phyloP scores from a whole-genome alignment of 768 basidiomycete species.

The Amanita rubescens region DNA sequence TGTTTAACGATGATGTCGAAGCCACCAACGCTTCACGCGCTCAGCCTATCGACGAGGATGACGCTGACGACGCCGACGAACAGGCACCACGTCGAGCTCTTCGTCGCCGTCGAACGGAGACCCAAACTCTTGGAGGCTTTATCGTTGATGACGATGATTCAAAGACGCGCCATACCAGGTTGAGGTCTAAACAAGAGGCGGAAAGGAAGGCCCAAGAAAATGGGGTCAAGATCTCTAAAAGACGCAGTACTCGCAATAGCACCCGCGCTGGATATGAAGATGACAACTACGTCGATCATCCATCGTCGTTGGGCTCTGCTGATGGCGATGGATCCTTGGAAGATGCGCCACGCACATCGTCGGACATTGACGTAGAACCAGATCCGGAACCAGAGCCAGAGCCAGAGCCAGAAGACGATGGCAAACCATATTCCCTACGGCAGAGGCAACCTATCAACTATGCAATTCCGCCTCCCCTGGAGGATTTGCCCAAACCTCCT shows the following conservation, averaged over 20 bases:
- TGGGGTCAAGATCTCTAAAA: constrained; percentile 14
- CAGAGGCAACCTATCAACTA: constrained; percentile 70
- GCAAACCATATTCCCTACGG: constrained; percentile 58
- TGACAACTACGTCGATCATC: constrained; percentile 41
- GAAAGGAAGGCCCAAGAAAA: constrained; percentile 17
- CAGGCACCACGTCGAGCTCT: neutral
- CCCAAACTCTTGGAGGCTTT: neutral
- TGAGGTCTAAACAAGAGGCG: constrained; percentile 8
- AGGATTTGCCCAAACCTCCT: constrained; percentile 52
- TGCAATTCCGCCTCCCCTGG: constrained; percentile 73
- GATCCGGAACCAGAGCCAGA: constrained; percentile 40
- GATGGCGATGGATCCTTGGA: constrained; percentile 57
- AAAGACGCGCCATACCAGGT: constrained; percentile 14
- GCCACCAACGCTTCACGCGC: constrained; percentile 10
- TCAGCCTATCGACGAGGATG: constrained; percentile 4
- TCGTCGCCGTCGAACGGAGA: neutral
- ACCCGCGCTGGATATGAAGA: constrained; percentile 28
- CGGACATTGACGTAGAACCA: constrained; percentile 34
- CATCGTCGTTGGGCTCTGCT: constrained; percentile 41
- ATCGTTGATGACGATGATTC: constrained; percentile 10
- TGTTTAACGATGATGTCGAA: constrained; percentile 22
- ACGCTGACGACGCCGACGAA: constrained; percentile 4
- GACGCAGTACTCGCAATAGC: constrained; percentile 22
- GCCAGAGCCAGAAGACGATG: constrained; percentile 42
- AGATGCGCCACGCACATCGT: constrained; percentile 40